These are phyloP conservation scores for Malus hybrid DNA, from an alignment of 331 rosid genomes.

Conservation along the genomic window DNA sequence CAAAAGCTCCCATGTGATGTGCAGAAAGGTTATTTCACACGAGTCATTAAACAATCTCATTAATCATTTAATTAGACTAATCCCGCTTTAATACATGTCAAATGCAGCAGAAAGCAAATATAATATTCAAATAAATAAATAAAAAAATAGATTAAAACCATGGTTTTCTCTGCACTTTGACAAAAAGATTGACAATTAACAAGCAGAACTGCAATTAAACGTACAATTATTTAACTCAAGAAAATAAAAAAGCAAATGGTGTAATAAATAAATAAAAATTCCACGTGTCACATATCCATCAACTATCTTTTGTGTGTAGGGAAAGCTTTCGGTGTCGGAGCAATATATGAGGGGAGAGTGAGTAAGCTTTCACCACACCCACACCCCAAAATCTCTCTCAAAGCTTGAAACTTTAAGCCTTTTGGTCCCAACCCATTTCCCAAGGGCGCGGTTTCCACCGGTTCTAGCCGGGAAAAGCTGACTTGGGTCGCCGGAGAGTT, in stretches of 20 bases:
- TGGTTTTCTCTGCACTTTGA: neutral
- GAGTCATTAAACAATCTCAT: neutral
- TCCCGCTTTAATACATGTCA: neutral
- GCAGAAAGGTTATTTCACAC: neutral
- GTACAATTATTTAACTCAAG: neutral
- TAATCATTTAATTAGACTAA: neutral
- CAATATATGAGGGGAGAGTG: constrained; percentile 15
- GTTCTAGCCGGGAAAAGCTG: constrained; percentile 4
- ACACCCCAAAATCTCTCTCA: neutral
- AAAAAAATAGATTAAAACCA: neutral
- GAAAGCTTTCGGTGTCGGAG: constrained; percentile 34
- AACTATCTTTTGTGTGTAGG: constrained; percentile 31
- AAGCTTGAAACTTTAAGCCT: constrained; percentile 6
- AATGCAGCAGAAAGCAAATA: neutral
- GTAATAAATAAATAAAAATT: neutral
- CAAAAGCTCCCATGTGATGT: constrained; percentile 1
- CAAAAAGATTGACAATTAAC: neutral
- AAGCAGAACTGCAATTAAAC: neutral
- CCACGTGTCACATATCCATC: constrained; percentile 33
- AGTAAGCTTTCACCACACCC: constrained; percentile 19
- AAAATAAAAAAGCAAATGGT: neutral
- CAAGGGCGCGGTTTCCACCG: neutral
- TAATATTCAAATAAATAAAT: neutral
- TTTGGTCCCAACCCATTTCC: constrained; percentile 15
- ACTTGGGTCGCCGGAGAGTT: constrained; percentile 12